These are phyloP conservation scores for Solanum arcanum DNA, from an alignment of 257 asterid genomes.

Conservation along the genomic window DNA sequence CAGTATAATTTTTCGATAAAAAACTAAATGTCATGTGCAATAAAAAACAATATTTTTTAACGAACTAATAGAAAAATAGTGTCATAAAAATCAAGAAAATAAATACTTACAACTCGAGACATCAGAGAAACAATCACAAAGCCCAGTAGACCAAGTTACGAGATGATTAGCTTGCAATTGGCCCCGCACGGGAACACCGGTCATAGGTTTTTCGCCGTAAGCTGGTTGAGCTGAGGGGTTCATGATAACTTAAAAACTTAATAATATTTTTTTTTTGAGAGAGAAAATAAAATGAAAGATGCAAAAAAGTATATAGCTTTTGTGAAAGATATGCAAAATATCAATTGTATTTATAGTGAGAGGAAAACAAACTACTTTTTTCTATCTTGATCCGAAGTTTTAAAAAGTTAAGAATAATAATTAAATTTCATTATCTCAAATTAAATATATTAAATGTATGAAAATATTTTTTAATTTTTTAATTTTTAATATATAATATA, in stretches of 20 bases:
- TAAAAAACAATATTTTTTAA: too few species aligned
- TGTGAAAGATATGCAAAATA: not conserved
- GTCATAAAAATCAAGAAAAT: not conserved
- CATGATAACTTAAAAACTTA: not conserved
- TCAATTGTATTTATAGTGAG: not conserved
- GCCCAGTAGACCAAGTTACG: conserved; percentile 34
- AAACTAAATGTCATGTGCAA: too few species aligned
- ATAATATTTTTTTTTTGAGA: not conserved
- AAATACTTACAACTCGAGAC: conserved; percentile 19
- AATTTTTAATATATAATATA: not conserved
- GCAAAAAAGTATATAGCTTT: not conserved
- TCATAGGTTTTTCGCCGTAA: not conserved
- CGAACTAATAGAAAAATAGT: not conserved
- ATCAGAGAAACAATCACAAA: conserved; percentile 30
- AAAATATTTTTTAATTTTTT: not conserved
- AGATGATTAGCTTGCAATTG: not conserved
- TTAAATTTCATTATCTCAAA: not conserved
- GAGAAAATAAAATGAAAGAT: not conserved
- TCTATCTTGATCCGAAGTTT: not conserved
- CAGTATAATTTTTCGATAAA: too few species aligned
- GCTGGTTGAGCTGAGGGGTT: not conserved
- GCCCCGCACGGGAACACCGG: not conserved
- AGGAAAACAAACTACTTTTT: not conserved
- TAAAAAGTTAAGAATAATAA: too few species aligned
- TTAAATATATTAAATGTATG: not conserved